Conservation (phyloP, 495 filamentous ascomycete species). For the Penicillium coffeae region DNA sequence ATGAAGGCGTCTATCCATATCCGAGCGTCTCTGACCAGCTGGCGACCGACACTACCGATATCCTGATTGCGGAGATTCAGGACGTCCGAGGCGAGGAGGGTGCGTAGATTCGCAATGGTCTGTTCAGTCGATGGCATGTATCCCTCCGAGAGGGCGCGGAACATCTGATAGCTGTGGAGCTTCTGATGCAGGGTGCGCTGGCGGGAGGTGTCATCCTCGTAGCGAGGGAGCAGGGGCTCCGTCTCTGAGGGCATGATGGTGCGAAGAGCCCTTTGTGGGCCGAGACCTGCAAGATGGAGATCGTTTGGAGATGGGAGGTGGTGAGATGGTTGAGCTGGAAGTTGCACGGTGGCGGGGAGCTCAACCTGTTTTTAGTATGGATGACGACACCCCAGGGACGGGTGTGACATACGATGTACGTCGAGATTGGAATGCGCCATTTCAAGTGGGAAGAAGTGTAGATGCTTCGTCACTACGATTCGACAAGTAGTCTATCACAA, state of each 20-base stretch:
- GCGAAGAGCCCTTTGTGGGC: constrained; percentile 2
- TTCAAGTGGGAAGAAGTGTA: background rate
- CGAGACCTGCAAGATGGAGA: background rate
- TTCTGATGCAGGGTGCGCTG: constrained; percentile 79
- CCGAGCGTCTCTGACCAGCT: constrained; percentile 66
- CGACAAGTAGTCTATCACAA: too few relatives aligned
- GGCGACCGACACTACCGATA: constrained; percentile 71
- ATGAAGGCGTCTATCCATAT: constrained; percentile 72
- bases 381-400: constrained; percentile 13
- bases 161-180: constrained; percentile 88
- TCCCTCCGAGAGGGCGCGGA: constrained; percentile 75
- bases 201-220: constrained; percentile 74
- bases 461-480: too few relatives aligned
- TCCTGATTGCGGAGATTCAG: constrained; percentile 73
- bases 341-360: constrained; percentile 1
- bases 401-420: background rate
- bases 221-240: constrained; percentile 78
- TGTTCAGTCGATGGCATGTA: constrained; percentile 94
- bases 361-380: constrained; percentile 11
- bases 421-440: background rate
- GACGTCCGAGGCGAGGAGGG: constrained; percentile 70
- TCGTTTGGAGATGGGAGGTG: background rate
- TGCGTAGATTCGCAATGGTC: constrained; percentile 73
- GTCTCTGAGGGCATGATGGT: constrained; percentile 58
- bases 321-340: background rate